Percentiles rank a stretch among this genome's conserved stretches.
These are phyloP conservation scores for Manihot esculenta DNA, from an alignment of 441 rosid species.

Conservation along the genomic window DNA sequence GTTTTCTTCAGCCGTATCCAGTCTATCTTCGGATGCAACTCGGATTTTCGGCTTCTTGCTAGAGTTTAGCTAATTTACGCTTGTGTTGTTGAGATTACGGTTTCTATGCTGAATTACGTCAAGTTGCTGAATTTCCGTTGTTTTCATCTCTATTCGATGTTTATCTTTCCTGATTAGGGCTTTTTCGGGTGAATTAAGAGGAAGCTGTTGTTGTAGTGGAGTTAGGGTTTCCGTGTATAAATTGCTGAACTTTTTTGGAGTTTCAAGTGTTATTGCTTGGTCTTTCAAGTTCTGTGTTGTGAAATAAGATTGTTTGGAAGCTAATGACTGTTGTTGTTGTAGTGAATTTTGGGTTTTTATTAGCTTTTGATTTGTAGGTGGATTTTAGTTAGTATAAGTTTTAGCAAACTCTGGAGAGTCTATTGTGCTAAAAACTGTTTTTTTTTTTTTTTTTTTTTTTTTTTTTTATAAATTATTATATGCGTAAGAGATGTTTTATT, in stretches of 20 bases:
- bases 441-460: too few species aligned
- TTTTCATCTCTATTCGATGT: background rate
- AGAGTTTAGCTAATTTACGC: background rate
- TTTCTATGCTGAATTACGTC: background rate
- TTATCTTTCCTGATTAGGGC: constrained; percentile 1
- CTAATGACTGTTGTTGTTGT: background rate
- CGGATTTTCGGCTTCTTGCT: background rate
- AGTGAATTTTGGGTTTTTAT: background rate
- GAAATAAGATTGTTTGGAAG: background rate
- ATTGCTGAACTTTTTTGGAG: background rate
- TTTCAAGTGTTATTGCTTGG: background rate
- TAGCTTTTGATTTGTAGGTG: background rate
- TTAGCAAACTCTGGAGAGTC: background rate
- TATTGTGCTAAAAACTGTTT: constrained; percentile 7
- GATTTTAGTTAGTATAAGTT: background rate
- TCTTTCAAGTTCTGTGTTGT: background rate
- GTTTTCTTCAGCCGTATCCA: background rate
- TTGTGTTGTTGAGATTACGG: constrained; percentile 14
- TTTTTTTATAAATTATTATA: too few species aligned
- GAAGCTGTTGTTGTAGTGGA: background rate
- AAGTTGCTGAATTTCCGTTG: background rate
- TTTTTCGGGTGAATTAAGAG: background rate
- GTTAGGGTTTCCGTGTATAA: constrained; percentile 12
- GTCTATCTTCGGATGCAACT: background rate
- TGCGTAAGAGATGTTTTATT: constrained; percentile 72